Evolutionary conservation across 2,329 filamentous ascomycete species (phyloP), one percentile per base, ranked within the genome.

Genomic region (Epichloe uncinata): DNA sequence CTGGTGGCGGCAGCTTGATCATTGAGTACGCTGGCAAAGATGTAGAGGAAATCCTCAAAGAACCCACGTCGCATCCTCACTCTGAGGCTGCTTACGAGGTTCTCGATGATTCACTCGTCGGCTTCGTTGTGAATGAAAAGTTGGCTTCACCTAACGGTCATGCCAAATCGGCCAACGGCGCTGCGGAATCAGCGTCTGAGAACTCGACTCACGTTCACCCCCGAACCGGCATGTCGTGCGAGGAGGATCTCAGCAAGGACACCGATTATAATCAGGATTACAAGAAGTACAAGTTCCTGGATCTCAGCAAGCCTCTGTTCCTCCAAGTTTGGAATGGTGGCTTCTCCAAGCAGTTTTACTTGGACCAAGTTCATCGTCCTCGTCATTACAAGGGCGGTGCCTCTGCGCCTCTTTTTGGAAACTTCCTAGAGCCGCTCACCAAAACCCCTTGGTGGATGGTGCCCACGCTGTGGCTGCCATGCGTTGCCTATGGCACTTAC

Each of bases 341-440:
- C 33, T 98, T 97, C 70, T 81, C 72, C 65, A 98, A 96, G 66
- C 81, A 87, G n/a, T 98, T 98, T 64, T 98, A 98, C 63, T 77
- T 98, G 22, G 84, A 96, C 58, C 93, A 98, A 66, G 87, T 98
- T 48, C 93, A 98, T 65, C 84, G 93, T 42, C 93, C 93, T 16
- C 82, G 93, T 52, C 91, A 98, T 67, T 98, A 97, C 75, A 94
- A 83, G 64, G 91, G 91, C 56, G 93, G 93, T 52, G 81, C 82
- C 54, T 96, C 89, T 6, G 93, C 93, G 37, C 93, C 93, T 18
- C 70, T 98, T 22, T 98, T 98, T 68, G 93, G 93, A 53, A 97
- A 98, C 70, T 95, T 98, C 66, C 73, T 98, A n/a, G 93, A 98
- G 70, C 93, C 93, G n/a, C 71, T 98, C 52, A 90, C 84, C 66